Conservation (phyloP, 176 grass and related monocot species). For the Alopecurus myosuroides region DNA sequence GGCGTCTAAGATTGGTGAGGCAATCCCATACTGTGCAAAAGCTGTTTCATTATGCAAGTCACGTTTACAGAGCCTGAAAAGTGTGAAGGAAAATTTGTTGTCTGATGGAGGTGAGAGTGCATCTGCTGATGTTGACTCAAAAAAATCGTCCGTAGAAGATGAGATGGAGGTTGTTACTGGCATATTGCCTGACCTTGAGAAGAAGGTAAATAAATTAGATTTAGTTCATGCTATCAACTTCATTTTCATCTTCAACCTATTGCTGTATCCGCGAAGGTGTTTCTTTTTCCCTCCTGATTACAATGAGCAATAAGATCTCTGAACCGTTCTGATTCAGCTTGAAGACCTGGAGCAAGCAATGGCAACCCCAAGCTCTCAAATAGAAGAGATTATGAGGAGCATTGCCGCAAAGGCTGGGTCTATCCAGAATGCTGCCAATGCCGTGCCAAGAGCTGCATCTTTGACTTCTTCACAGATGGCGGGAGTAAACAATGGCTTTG, state of each 20-base stretch:
- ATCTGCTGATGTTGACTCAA: constrained; percentile 39
- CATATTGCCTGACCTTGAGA: constrained; percentile 85
- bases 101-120: constrained; percentile 32
- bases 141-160: constrained; percentile 39
- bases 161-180: constrained; percentile 73
- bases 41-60: constrained; percentile 83
- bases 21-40: constrained; percentile 78
- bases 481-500: constrained; percentile 53
- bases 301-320: constrained; percentile 19
- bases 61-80: constrained; percentile 55
- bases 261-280: background rate
- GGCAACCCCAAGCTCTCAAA: constrained; percentile 34
- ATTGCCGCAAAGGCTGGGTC: constrained; percentile 27
- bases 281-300: background rate
- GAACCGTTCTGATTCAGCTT: constrained; percentile 45
- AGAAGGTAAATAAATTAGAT: constrained; percentile 63
- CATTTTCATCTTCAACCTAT: constrained; percentile 4
- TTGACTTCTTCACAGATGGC: constrained; percentile 72
- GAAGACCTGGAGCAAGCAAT: constrained; percentile 83
- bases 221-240: background rate
- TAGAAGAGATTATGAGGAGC: constrained; percentile 42
- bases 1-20: constrained; percentile 57
- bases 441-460: constrained; percentile 45
- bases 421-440: constrained; percentile 29
- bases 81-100: constrained; percentile 28